Evolutionary conservation across 768 basidiomycete species (phyloP), one percentile per base, ranked within the genome.

Genomic region (Termitomyces sp.): DNA sequence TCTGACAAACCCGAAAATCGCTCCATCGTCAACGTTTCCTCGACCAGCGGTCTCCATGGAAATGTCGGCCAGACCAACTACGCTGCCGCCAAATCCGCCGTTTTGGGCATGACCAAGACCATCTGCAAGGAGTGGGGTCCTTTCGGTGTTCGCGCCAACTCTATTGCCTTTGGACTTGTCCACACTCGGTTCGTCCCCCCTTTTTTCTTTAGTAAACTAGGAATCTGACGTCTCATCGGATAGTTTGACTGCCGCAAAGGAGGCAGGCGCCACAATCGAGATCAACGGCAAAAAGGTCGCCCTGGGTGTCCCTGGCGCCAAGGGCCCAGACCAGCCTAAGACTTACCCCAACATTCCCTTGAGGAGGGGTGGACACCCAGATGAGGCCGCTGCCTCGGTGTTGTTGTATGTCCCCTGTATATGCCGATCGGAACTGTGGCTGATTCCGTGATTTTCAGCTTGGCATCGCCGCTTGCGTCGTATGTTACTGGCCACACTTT

Each of bases 61-160:
- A 92, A 90, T 68, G 86, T 92, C 51, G 92, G 91, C 4, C 91
- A 93, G 69, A 84, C 77, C 16, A 92, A 92, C 72, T 91, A 90
- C 63, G 83, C 90, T 23, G 80, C 89, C 1, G 90, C 87, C 58
- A 92, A 91, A 65, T 73, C 89, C 12, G 91, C 86, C 8, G 83
- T 93, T 40, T 64, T 86, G 56, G 91, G 91, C 14, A 73, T 93
- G 52, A 89, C 90, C 39, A 93, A 92, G 76, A 93, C 91, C 40
- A 84, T 90, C 61, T 84, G 85, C 47, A 94, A 93, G 68, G 91
- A 94, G 67, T 94, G 91, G 91, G 91, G 91, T 30, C 70, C 76
- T 3, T 91, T 86, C 70, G 86, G 85, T 61, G 89, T 92, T 21
- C 87, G 91, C 49, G 87, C 87, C 27, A 92, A 94, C 73, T 86